Evolutionary conservation across 768 basidiomycete species (phyloP).

Genomic region (Roridomyces roridus): DNA sequence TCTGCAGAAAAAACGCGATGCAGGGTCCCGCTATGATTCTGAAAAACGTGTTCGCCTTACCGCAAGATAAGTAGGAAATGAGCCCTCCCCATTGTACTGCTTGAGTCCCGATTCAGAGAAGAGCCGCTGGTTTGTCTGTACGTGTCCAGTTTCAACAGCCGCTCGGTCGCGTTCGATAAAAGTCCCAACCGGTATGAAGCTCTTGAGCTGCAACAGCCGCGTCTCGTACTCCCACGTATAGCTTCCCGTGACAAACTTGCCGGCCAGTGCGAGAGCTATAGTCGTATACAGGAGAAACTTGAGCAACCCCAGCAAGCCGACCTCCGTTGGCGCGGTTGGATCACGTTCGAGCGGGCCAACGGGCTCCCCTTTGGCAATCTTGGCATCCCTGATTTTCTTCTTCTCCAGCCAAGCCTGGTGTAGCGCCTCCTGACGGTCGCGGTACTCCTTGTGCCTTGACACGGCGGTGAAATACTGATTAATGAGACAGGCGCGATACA

Average conservation of each 20-base stretch:
- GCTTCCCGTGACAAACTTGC: constrained; percentile 88
- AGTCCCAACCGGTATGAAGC: constrained; percentile 64
- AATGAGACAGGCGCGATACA: constrained; percentile 36
- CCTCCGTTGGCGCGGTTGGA: constrained; percentile 71
- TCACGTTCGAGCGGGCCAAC: constrained; percentile 77
- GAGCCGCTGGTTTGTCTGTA: constrained; percentile 61
- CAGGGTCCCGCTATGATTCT: constrained; percentile 9
- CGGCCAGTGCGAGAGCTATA: constrained; percentile 62
- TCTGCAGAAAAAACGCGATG: constrained; percentile 47
- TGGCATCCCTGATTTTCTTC: constrained; percentile 74
- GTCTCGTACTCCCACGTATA: constrained; percentile 84
- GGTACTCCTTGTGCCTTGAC: constrained; percentile 70
- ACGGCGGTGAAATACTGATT: constrained; percentile 4
- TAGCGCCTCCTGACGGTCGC: constrained; percentile 60
- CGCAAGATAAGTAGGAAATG: constrained; percentile 83
- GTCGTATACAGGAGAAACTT: constrained; percentile 69
- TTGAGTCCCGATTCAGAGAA: constrained; percentile 78
- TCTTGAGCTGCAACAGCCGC: constrained; percentile 64
- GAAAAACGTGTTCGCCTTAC: constrained; percentile 48
- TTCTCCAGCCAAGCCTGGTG: constrained; percentile 73
- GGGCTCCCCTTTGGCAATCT: constrained; percentile 74
- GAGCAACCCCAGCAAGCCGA: constrained; percentile 67
- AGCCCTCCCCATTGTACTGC: constrained; percentile 73
- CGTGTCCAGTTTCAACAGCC: constrained; percentile 12
- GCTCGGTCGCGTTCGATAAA: background rate